Conservation (phyloP, 164 flowering plant genomes). For the Vitis rotundifolia region DNA sequence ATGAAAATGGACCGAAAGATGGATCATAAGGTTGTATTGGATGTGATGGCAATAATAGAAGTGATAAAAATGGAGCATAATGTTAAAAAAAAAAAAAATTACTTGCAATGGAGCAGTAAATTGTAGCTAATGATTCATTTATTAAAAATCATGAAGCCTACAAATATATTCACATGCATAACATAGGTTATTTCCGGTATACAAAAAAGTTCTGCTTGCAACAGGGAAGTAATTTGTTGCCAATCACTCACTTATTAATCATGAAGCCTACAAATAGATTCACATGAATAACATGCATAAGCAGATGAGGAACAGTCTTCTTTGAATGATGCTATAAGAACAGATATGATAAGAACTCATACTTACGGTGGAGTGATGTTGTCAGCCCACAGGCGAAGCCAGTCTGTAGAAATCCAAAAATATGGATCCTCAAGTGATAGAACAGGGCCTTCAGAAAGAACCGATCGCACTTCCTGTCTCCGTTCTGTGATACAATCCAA, state of each 20-base stretch:
- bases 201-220: too few species aligned
- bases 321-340: not conserved
- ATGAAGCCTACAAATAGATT: not conserved
- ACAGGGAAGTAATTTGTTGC: too few species aligned
- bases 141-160: not conserved
- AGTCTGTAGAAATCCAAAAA: constrained; percentile 84
- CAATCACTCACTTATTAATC: too few species aligned
- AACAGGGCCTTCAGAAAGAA: constrained; percentile 88
- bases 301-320: not conserved
- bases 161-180: not conserved
- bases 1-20: not conserved
- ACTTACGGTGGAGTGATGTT: constrained; percentile 62
- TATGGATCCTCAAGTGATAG: constrained; percentile 58
- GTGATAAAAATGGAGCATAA: not conserved
- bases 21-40: not conserved
- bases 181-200: not conserved
- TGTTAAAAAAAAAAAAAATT: not conserved
- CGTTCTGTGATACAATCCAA: constrained; percentile 51
- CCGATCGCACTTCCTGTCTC: constrained; percentile 74
- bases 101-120: not conserved
- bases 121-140: too few species aligned
- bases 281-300: constrained; percentile 1
- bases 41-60: not conserved
- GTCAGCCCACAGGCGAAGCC: constrained; percentile 98
- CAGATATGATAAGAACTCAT: not conserved